Base-by-base conservation (phyloP, 2,329 filamentous ascomycete genomes). In the Trichophyton mentagrophytes region DNA sequence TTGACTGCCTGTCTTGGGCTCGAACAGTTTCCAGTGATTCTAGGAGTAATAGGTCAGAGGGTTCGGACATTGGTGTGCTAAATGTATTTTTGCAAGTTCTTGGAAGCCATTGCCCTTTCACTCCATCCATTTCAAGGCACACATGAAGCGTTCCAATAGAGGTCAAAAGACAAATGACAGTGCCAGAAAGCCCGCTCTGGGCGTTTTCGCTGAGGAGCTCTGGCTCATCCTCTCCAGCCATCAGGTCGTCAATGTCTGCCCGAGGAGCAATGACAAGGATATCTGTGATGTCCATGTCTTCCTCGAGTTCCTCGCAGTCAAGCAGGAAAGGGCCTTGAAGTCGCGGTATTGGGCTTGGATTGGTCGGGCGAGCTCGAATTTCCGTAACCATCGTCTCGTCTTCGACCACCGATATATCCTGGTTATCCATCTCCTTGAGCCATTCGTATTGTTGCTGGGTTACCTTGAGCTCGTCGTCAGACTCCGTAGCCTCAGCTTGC, bases 91-190 rank as follows among this genome's bases (percentile, higher is more conserved):
- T 73, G 58, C 67, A 72, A 17, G 70, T 70, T 59, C 73, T 75
- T 1, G 83, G 83, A 6, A 86, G 76, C 84, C 84, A 86, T 66
- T 83, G 80, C 6, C 81, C 83, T 65, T 84, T 78, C 2, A 86
- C 78, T 0, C 82, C 83, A 58, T 85, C 80, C 36, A 85, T 69
- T 65, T 86, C 82, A 30, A 86, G 74, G 63, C 80, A 85, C 36
- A 85, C 70, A 64, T 84, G 80, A 6, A 86, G 74, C 60, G 80
- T 76, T 51, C 79, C 79, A 22, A 76, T 77, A 38, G 76, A 78
- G 2, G 81, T 84, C 15, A 81, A 76, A 8, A 86, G 69, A 66
- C 81, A 84, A 5, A 86, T 74, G 9, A 84, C 74, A 2, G 81
- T 81, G 30, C 79, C 77, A 2, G 82, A 82, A 20, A 85, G 66